Evolutionary conservation across 768 basidiomycete species (phyloP), one percentile per base, ranked within the genome.

Genomic region (Lactarius deliciosus): DNA sequence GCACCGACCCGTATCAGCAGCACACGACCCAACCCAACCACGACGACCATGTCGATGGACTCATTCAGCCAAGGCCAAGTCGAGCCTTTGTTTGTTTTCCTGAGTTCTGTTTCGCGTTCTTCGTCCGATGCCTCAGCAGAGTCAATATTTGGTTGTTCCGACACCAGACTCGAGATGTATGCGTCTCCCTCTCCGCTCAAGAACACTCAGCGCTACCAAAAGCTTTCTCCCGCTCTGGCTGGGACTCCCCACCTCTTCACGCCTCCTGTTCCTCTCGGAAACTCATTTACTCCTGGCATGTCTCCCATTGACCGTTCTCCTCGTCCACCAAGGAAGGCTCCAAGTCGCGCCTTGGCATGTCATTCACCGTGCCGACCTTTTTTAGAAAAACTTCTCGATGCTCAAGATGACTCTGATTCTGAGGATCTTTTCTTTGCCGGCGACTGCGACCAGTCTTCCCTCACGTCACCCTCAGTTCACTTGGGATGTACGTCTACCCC

Each of bases 161-260:
- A 36, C 9, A 28, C 38, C 6, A 56, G 65, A 41, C 53, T 69
- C 36, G 57, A 66, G 28, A 66, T 71, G 64, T 70, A 64, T 70
- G 70, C 65, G 54, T 71, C 70, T 54, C 70, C 68, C 2, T 59
- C 65, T 57, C 70, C 70, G n/a, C 62, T 70, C 11, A 40, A 15
- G 36, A 34, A 34, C 53, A 60, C 63, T 55, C 66, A 43, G 38
- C 32, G 30, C 53, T 36, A 40, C 25, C 60, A 54, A 10, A 60
- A 38, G 0, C 58, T 64, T 47, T 68, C 66, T 68, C 66, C 66
- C 36, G 68, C 68, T 47, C 43, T 63, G 43, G 64, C 67, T 60
- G 60, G 57, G 22, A 61, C 69, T 30, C 69, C 57, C 53, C 68
- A 64, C 30, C 63, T 69, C 34, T 68, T 70, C 20, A 69, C 68